phyloP scores from a whole-genome alignment of 352 stramenopile species.

The Achlya hypogyna region DNA sequence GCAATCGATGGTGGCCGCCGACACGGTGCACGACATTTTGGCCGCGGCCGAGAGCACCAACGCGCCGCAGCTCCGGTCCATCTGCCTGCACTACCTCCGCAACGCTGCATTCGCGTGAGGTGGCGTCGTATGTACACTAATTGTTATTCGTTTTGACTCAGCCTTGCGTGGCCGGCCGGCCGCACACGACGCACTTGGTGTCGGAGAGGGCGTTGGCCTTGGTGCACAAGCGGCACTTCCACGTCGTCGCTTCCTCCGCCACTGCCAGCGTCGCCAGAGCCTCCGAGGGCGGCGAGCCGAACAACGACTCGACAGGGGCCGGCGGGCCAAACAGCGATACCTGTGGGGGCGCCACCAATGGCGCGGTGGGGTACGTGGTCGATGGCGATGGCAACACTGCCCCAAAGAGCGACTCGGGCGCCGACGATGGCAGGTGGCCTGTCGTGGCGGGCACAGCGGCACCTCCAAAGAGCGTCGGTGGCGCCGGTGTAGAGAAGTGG shows the following conservation, averaged over 20 bases:
- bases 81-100: constrained; percentile 89
- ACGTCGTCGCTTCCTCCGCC: constrained; percentile 17
- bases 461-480: no score
- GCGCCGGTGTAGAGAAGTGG: constrained; percentile 16
- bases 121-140: no score
- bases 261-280: background rate
- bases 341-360: no score
- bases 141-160: background rate
- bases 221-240: constrained; percentile 64
- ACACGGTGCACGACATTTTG: constrained; percentile 83
- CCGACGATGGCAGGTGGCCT: no score
- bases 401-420: no score
- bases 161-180: constrained; percentile 11
- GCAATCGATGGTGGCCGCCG: constrained; percentile 63
- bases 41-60: constrained; percentile 87
- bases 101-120: constrained; percentile 51
- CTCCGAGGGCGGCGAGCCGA: no score
- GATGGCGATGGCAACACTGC: no score
- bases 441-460: no score
- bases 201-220: constrained; percentile 44
- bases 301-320: no score
- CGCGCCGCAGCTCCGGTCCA: constrained; percentile 80
- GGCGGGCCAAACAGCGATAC: no score
- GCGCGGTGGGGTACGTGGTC: no score
- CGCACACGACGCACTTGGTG: constrained; percentile 61